Base-by-base conservation (phyloP, 441 rosid species). In the Flueggea neowawraea region DNA sequence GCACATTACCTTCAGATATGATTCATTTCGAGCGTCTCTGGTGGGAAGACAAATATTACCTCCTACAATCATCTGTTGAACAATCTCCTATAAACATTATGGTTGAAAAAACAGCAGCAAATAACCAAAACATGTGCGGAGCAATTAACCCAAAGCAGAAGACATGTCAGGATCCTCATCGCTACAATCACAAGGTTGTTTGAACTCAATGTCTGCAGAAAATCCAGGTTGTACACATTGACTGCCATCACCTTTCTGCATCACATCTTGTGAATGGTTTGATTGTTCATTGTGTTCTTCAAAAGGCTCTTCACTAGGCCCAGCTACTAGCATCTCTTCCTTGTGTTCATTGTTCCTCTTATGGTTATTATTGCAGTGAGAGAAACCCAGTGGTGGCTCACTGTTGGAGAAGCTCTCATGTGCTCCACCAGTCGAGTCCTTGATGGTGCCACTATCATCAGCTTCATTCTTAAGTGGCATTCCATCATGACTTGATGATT, bases 101-200 rank as follows among this genome's bases (percentile, higher is more conserved):
- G 16, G 39, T 47, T 39, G 65, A 58, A 58, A 11, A 50, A 69
- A n/a, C 5, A 11, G 50, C 11, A 11, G 6, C 31, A 32, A 1
- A 16, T 8, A 17, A 60, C 50, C 22, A 16, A 49, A 61, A 41
- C 28, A 22, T 31, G 58, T 12, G 31, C 50, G 33, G 54, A 64
- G 17, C 55, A 54, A 64, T 85, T 75, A 90, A 70, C 85, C 88
- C 81, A 90, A 93, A 66, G 96, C 98, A 56, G 97, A 96, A 69
- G 98, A 97, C 65, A 94, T 80, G 52, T 89, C 96, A 73, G 95
- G 97, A 66, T 94, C 97, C 52, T 94, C 96, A 58, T 90, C 96
- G 57, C 82, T 74, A 56, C 68, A 72, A 61, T 63, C 77, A 55
- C 58, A 64, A 32, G 62, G 68, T 61, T 71, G 75, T 58, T 63